Base-by-base conservation (phyloP, 169 alveolate species). In the Plasmodium coatneyi region DNA sequence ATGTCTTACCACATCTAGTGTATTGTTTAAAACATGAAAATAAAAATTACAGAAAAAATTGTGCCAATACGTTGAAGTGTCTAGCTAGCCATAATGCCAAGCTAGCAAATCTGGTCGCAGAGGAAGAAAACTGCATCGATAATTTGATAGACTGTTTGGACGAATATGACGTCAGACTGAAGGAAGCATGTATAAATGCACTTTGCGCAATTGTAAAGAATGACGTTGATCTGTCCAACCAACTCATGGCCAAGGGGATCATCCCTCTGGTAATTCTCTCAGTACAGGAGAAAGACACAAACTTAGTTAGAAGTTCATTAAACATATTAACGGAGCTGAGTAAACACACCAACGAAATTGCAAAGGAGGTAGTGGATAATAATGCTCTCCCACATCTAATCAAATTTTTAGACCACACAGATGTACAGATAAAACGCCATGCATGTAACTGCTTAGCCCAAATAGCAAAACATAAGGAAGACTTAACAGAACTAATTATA, bases 1-100 rank as follows among this genome's bases (percentile, higher is more conserved):
- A 87, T 87, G 76, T 87, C 5, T 76, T 87, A 39, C 93, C 93
- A 19, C 93, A 87, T 60, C 70, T 87, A 87, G 80, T 87, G 25
- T 87, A 87, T 46, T 87, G 93, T 60, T 76, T 87, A 87, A 87
- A 87, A 76, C 93, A 87, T 87, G 93, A 87, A 60, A 87, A 87
- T 87, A 87, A 87, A 56, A 87, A 87, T 30, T 87, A 87, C 32
- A 32, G 93, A 49, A 87, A 87, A 66, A 87, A 87, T 60, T 78
- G 93, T 14, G 93, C 93, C 3, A 56, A 87, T 28, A 87, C 93
- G 3, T 34, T 87, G 30, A 54, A 60, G 54, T 87, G 89, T 39
- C 71, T 87, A 79, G 93, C 93, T 78, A 78, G 72, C 14, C 93
- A 87, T 87, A 87, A 87, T 87, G 56, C 86, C 16, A 87, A 87